Conservation (phyloP, 164 flowering plant species). For the Taxillus chinensis region DNA sequence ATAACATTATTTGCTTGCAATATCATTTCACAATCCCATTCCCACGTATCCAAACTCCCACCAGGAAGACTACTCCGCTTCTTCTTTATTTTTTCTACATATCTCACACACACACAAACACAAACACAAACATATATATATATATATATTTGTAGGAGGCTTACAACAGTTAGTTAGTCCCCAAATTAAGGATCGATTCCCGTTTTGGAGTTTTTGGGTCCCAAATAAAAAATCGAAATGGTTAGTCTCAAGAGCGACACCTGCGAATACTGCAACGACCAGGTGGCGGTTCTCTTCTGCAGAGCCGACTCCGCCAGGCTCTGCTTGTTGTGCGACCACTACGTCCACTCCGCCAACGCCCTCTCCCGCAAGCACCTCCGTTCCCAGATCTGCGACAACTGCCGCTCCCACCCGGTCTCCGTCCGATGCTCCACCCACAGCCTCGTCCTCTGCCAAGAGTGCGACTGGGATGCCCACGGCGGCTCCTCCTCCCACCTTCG, state of each 20-base stretch:
- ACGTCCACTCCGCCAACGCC: constrained; percentile 67
- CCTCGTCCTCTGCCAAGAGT: constrained; percentile 49
- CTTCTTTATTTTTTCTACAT: too few species aligned
- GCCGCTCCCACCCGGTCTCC: constrained; percentile 46
- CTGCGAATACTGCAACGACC: constrained; percentile 59
- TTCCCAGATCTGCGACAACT: constrained; percentile 60
- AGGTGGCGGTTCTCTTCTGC: constrained; percentile 54
- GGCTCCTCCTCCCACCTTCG: constrained; percentile 36
- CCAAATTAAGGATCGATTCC: too few species aligned
- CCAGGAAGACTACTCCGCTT: too few species aligned
- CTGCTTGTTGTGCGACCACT: constrained; percentile 54
- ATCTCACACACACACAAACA: too few species aligned
- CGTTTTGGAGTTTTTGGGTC: too few species aligned
- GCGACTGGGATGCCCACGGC: constrained; percentile 58
- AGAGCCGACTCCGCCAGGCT: constrained; percentile 81
- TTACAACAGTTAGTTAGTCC: too few species aligned
- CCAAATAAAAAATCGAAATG: neutral
- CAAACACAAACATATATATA: too few species aligned
- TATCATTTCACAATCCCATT: too few species aligned
- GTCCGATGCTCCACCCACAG: constrained; percentile 39
- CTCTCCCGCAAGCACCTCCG: constrained; percentile 53
- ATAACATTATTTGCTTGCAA: too few species aligned
- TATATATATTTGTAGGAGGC: too few species aligned
- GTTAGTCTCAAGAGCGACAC: constrained; percentile 12
- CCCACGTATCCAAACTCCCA: too few species aligned